Evolutionary conservation across 2,329 filamentous ascomycete genomes (phyloP).

Genomic region (Leptographium lundbergii): DNA sequence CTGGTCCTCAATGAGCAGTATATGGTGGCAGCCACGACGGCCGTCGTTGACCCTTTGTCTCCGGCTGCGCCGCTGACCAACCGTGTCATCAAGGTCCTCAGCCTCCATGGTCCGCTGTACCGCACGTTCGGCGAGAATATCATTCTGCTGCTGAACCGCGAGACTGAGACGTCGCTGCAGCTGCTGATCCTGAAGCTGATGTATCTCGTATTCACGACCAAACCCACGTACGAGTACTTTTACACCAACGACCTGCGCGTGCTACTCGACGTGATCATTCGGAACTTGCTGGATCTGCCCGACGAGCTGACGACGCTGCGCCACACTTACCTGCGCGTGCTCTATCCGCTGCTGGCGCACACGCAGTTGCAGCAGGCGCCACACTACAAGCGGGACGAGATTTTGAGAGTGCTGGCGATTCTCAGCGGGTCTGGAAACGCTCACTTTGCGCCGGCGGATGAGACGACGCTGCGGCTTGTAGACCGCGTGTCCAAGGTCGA

Average conservation of each 20-base stretch:
- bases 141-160: slow-evolving; percentile 86
- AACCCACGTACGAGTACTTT: slow-evolving; percentile 90
- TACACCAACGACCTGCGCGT: slow-evolving; percentile 96
- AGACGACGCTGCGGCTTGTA: slow-evolving; percentile 66
- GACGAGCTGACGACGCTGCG: slow-evolving; percentile 65
- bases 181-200: slow-evolving; percentile 92
- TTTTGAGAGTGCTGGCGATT: slow-evolving; percentile 62
- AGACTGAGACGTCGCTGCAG: slow-evolving; percentile 87
- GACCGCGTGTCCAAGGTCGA: slow-evolving; percentile 55
- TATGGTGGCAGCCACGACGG: slow-evolving; percentile 62
- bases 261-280: slow-evolving; percentile 86
- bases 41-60: slow-evolving; percentile 26
- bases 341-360: slow-evolving; percentile 81
- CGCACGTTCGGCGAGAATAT: slow-evolving; percentile 97
- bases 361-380: slow-evolving; percentile 79
- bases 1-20: slow-evolving; percentile 97
- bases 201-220: slow-evolving; percentile 89
- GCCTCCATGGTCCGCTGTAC: slow-evolving; percentile 64
- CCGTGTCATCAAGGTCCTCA: slow-evolving; percentile 82
- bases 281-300: slow-evolving; percentile 90
- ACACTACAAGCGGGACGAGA: slow-evolving; percentile 83
- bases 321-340: slow-evolving; percentile 87
- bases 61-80: slow-evolving; percentile 58
- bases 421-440: slow-evolving; percentile 53
- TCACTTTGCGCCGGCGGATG: slow-evolving; percentile 71